Base-by-base conservation (phyloP, 2,329 filamentous ascomycete genomes). In the Beauveria sp. region DNA sequence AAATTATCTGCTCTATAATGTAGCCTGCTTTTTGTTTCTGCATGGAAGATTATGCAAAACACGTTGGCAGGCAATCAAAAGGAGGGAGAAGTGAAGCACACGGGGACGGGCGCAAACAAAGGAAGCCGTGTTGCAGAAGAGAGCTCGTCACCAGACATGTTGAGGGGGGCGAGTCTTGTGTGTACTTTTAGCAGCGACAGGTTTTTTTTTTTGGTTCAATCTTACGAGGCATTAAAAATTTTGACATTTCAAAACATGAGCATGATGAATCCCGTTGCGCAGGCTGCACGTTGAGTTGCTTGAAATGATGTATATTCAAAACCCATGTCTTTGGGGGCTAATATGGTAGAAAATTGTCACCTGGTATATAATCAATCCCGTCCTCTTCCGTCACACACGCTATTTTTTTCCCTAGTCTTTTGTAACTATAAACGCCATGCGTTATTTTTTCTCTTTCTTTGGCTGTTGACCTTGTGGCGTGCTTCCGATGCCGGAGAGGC, bases 401-500 rank as follows among this genome's bases (percentile, higher is more conserved):
- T 20, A 42, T 28, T 40, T 28, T 40, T 50, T 24, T 22, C 6
- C 12, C 3, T 34, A 6, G 5, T 4, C n/a, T 12, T 34, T 54
- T 31, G 31, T 34, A 26, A 26, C 26, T 26, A 48, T 45, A 7
- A 22, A n/a, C 43, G 28, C 26, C 43, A 12, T 48, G 43, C 43
- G 54, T n/a, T 48, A 12, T 49, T 59, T 40, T 58, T 42, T n/a
- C 14, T 34, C 5, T 3, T 31, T 45, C 38, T 24, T 24, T n/a
- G 22, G 38, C 24, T 7, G 24, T 26, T 16, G 31, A n/a, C 16
- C 24, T 1, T 20, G 40, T 43, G 38, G 38, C 51, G 24, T 55
- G 52, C 43, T 58, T 58, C 46, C 46, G 43, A 58, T 58, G 46
- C 46, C 55, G 46, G 52, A 55, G 40, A 54, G 48, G 48, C 49